These are phyloP conservation scores for Fraxinus angustifolia DNA, from an alignment of 305 asterid genomes.

Conservation along the genomic window DNA sequence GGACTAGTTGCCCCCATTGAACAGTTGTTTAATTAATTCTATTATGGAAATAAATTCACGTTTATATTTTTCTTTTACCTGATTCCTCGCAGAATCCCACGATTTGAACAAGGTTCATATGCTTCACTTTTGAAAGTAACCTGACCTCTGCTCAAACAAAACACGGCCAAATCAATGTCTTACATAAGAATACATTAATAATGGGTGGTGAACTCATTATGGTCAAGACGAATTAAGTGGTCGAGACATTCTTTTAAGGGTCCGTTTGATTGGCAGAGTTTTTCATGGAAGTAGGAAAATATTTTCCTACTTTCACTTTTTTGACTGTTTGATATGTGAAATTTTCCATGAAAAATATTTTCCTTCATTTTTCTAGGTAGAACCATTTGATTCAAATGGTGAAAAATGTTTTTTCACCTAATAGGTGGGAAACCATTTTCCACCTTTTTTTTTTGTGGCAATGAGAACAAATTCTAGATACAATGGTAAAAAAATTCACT, in stretches of 20 bases:
- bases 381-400: no score
- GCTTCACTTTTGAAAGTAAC: slow-evolving; percentile 68
- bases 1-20: not conserved
- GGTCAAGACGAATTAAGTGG: not conserved
- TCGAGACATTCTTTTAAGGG: not conserved
- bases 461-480: no score
- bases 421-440: no score
- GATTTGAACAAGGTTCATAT: slow-evolving; percentile 56
- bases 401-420: no score
- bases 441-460: no score
- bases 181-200: not conserved
- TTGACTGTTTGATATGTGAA: no score
- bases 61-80: slow-evolving; percentile 27
- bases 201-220: not conserved
- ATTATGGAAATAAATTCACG: not conserved
- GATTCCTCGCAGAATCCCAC: slow-evolving; percentile 68
- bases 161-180: not conserved
- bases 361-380: no score
- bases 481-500: no score
- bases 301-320: no score
- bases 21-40: not conserved
- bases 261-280: no score
- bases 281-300: no score
- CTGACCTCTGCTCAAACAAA: slow-evolving; percentile 45
- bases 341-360: no score